Evolutionary conservation across 352 stramenopile species (phyloP).

Genomic region (Phytopythium mirpurense): DNA sequence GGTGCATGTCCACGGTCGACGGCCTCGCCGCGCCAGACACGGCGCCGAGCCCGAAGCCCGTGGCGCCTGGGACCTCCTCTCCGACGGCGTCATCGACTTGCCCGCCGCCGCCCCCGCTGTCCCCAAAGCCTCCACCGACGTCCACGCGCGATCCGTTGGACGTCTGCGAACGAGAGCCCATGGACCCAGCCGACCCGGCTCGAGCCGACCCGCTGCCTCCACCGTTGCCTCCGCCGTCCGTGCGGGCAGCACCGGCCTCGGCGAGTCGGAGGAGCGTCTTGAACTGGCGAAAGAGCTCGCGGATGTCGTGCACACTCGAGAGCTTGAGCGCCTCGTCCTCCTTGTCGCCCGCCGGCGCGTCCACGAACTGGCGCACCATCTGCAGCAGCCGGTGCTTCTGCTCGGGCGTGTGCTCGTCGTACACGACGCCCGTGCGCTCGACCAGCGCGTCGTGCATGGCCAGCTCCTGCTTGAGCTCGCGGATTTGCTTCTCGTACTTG

Average conservation of each 20-base stretch:
- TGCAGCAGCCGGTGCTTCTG: conserved; percentile 81
- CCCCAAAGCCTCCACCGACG: conserved; percentile 18
- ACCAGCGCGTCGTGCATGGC: conserved; percentile 93
- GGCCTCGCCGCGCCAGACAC: conserved; percentile 47
- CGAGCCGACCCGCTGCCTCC: conserved; percentile 23
- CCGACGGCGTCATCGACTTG: conserved; percentile 40
- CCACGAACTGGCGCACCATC: conserved; percentile 69
- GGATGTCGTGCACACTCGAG: conserved; percentile 87
- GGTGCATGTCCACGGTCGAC: conserved; percentile 62
- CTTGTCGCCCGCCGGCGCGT: conserved; percentile 60
- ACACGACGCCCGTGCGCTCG: conserved; percentile 77
- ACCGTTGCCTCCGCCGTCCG: not conserved
- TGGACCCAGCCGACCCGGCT: conserved; percentile 44
- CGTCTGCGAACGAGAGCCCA: conserved; percentile 38
- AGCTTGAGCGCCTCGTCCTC: conserved; percentile 74
- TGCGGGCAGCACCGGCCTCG: conserved; percentile 22
- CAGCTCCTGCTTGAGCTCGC: conserved; percentile 91
- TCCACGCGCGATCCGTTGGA: conserved; percentile 43
- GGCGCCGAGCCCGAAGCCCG: conserved; percentile 55
- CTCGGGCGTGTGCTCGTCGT: conserved; percentile 89
- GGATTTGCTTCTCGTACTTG: conserved; percentile 90
- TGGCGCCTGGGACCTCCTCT: conserved; percentile 45
- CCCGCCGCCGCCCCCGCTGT: conserved; percentile 9
- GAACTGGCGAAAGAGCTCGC: conserved; percentile 90
- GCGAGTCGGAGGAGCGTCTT: conserved; percentile 78